These are phyloP conservation scores for Cyclocybe aegerita DNA, from an alignment of 768 basidiomycete species.

Conservation along the genomic window DNA sequence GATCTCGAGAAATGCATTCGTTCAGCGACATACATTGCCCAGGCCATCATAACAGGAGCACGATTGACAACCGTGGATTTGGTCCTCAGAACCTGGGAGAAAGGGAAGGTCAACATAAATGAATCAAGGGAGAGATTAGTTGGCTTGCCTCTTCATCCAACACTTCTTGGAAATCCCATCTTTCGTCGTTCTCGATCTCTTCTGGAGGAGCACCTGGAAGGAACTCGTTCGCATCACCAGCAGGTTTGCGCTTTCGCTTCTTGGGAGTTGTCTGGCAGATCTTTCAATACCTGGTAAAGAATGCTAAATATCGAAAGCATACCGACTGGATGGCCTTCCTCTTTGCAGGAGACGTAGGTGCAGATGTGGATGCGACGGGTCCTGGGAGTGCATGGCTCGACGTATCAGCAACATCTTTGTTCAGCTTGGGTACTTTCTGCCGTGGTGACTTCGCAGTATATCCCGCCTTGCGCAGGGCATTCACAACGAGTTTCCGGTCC, in stretches of 20 bases:
- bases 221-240: constrained; percentile 51
- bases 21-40: constrained; percentile 87
- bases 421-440: constrained; percentile 3
- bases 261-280: constrained; percentile 38
- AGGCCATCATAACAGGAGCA: constrained; percentile 93
- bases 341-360: constrained; percentile 3
- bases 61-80: constrained; percentile 80
- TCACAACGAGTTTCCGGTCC: constrained; percentile 56
- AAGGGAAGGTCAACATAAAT: constrained; percentile 2
- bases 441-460: constrained; percentile 35
- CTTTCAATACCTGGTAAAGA: constrained; percentile 2
- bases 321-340: no score
- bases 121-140: not conserved
- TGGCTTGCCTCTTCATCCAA: constrained; percentile 62
- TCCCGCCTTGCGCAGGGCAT: constrained; percentile 65
- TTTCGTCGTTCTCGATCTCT: constrained; percentile 50
- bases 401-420: constrained; percentile 1
- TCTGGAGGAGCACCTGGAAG: constrained; percentile 52
- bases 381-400: not conserved
- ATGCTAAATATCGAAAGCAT: not conserved
- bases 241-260: constrained; percentile 57
- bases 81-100: constrained; percentile 49
- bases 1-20: constrained; percentile 82
- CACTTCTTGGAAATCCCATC: constrained; percentile 71
- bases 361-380: constrained; percentile 16